Evolutionary conservation across 1,139 yeast species (phyloP), one percentile per base, ranked within the genome.

Genomic region (Hansenula sp.): DNA sequence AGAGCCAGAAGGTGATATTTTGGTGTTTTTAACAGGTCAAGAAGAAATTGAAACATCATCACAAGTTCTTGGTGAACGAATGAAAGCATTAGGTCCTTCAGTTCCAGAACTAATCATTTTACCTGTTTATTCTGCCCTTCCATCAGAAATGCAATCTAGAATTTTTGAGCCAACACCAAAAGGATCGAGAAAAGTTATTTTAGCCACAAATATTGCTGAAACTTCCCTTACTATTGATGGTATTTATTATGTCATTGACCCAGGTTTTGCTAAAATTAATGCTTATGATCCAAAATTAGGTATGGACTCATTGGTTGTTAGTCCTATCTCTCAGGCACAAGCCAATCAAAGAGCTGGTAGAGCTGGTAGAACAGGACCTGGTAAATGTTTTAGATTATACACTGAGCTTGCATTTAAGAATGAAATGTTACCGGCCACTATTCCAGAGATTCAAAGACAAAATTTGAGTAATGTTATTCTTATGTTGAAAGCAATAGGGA

Each of bases 341-440:
- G 97, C 97, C 0, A 89, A 89, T 50, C 98, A 92, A 64, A 68
- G 98, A 47, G 88, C 96, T 2, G 98, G 98, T 39, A 76, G 98
- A 63, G 98, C 98, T 0, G 98, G 98, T 11, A 81, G 98, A 68
- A 85, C 89, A 3, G 95, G 96, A 0, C 96, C 97, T 0, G 98
- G 98, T 1, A 89, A 88, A 59, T 92, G 98, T 60, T 92, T 80
- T 56, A 64, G 98, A 37, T 65, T 92, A 21, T 92, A 79, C 58
- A 90, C 98, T 0, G 89, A 87, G 58, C 77, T 90, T 76, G 83
- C 96, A 0, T 92, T 78, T 56, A 68, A 76, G 48, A 75, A 86
- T 39, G 98, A 94, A 57, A 88, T 92, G 96, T 63, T 81, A 17
- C 81, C 92, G 2, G 84, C 82, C 47, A 77, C 96, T 0, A 72